Conservation (phyloP, 768 basidiomycete species). For the Suillus decipiens region DNA sequence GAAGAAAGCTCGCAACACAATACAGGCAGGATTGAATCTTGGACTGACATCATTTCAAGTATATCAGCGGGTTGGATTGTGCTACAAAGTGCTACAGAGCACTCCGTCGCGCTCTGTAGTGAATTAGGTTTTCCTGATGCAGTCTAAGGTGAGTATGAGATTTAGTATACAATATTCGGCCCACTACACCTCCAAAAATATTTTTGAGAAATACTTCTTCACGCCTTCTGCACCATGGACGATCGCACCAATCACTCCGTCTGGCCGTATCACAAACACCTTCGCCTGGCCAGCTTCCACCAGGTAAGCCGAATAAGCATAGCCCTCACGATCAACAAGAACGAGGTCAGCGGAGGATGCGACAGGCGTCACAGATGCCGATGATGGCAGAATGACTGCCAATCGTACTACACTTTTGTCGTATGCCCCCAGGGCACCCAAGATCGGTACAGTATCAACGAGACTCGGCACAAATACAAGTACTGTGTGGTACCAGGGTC, state of each 20-base stretch:
- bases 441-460: conserved; percentile 11
- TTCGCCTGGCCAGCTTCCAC: conserved; percentile 30
- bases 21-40: no score
- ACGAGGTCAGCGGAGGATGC: conserved; percentile 27
- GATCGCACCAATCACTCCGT: conserved; percentile 28
- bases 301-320: conserved; percentile 39
- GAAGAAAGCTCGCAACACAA: no score
- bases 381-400: conserved; percentile 6
- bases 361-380: neutral
- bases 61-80: no score
- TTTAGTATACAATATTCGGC: neutral
- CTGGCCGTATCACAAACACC: conserved; percentile 33
- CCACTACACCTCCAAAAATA: neutral
- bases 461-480: conserved; percentile 16
- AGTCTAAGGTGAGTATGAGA: no score
- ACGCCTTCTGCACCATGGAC: conserved; percentile 25
- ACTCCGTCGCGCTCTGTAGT: no score
- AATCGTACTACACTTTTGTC: neutral
- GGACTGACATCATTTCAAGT: no score
- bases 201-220: neutral
- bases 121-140: no score
- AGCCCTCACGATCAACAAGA: conserved; percentile 35
- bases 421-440: neutral
- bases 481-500: conserved; percentile 14
- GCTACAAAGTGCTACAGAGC: no score